Percentiles rank a stretch among this genome's conserved stretches.
phyloP scores from a whole-genome alignment of 2,329 filamentous ascomycete genomes.

The Aspergillus awamori region DNA sequence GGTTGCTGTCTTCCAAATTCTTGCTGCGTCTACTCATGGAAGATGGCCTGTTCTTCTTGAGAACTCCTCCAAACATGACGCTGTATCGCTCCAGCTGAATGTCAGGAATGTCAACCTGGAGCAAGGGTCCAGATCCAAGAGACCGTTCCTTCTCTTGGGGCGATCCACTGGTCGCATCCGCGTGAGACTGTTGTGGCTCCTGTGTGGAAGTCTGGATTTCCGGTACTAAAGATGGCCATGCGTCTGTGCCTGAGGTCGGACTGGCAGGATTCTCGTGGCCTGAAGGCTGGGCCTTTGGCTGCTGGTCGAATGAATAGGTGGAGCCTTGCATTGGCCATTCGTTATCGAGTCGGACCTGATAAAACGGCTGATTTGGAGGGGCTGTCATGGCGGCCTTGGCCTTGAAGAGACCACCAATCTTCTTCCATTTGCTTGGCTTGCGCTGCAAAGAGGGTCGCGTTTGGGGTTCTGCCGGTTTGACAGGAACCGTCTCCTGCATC shows the following conservation, averaged over 20 bases:
- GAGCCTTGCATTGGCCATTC: conserved; percentile 27
- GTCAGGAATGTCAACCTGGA: conserved; percentile 79
- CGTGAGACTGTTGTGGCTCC: conserved; percentile 24
- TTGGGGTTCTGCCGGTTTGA: conserved; percentile 15
- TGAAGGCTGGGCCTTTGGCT: conserved; percentile 5
- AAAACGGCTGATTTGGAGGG: conserved; percentile 30
- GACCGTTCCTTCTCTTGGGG: conserved; percentile 10
- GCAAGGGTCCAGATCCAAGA: conserved; percentile 39
- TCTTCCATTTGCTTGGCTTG: conserved; percentile 52
- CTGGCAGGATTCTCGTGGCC: conserved; percentile 7
- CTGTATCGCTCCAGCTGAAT: conserved; percentile 86
- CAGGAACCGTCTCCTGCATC: conserved; percentile 18
- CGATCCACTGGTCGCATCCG: neutral
- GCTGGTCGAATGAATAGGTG: conserved; percentile 25
- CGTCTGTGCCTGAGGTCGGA: conserved; percentile 17
- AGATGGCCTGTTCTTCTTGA: conserved; percentile 52
- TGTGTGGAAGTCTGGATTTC: conserved; percentile 21
- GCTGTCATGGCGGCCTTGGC: conserved; percentile 36
- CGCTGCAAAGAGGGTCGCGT: conserved; percentile 26
- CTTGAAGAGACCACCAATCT: conserved; percentile 49
- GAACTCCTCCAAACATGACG: conserved; percentile 82
- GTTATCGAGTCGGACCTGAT: conserved; percentile 29
- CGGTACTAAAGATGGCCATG: conserved; percentile 30
- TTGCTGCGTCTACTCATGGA: conserved; percentile 41
- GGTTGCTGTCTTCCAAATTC: conserved; percentile 54